phyloP scores from a whole-genome alignment of 2,329 filamentous ascomycete species.

The Pseudogymnoascus sp. region DNA sequence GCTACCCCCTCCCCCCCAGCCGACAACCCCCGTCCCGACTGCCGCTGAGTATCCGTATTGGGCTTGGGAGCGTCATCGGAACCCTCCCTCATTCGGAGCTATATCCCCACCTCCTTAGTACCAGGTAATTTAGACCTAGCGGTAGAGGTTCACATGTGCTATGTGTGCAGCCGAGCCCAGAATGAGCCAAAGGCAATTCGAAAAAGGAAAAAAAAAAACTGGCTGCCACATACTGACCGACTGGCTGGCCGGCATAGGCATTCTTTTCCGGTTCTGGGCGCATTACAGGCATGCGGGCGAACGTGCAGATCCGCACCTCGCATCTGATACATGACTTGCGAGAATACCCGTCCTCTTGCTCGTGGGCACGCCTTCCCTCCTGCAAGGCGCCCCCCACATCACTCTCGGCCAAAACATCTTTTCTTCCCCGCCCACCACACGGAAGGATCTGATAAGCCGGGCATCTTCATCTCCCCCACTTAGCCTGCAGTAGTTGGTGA shows the following conservation, averaged over 20 bases:
- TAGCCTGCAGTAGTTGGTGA: background rate
- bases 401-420: background rate
- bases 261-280: background rate
- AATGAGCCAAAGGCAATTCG: background rate
- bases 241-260: background rate
- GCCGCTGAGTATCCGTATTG: background rate
- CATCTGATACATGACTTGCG: background rate
- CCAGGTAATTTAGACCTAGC: background rate
- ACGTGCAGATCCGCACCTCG: background rate
- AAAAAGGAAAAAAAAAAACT: background rate
- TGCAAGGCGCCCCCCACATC: background rate
- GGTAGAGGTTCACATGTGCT: conserved; percentile 2
- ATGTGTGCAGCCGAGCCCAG: background rate
- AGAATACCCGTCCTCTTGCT: background rate
- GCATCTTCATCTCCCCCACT: background rate
- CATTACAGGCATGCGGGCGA: background rate
- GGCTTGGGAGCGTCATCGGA: conserved; percentile 2
- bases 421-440: background rate
- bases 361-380: background rate
- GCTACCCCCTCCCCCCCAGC: too few relatives aligned
- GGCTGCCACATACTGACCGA: background rate
- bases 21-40: background rate
- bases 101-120: background rate
- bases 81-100: background rate
- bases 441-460: conserved; percentile 8